phyloP scores from a whole-genome alignment of 345 rosid species.

The Balakata baccata region DNA sequence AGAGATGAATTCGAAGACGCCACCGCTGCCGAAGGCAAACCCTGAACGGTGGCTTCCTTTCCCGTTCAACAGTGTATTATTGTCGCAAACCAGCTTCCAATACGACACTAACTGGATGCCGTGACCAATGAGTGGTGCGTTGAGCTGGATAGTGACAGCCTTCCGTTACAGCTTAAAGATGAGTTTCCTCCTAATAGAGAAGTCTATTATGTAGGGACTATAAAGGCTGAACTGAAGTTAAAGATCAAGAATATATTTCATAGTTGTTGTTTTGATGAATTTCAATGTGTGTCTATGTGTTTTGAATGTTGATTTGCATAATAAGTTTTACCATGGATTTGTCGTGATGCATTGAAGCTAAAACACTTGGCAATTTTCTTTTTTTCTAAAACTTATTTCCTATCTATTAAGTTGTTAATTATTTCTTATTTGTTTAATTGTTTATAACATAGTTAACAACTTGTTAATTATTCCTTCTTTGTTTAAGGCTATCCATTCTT shows the following conservation, averaged over 20 bases:
- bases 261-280: slow-evolving; percentile 44
- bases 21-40: slow-evolving; percentile 17
- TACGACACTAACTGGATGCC: slow-evolving; percentile 36
- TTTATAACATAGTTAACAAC: too few relatives aligned
- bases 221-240: slow-evolving; percentile 48
- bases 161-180: slow-evolving; percentile 54
- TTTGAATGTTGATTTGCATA: slow-evolving; percentile 47
- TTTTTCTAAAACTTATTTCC: too few relatives aligned
- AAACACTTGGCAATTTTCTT: too few relatives aligned
- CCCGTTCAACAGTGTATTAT: slow-evolving; percentile 43
- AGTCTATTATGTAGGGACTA: slow-evolving; percentile 58
- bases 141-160: slow-evolving; percentile 57
- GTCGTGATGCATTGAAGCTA: too few relatives aligned
- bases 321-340: slow-evolving; percentile 70
- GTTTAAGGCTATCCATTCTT: too few relatives aligned
- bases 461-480: too few relatives aligned
- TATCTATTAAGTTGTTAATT: too few relatives aligned
- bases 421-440: too few relatives aligned
- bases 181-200: slow-evolving; percentile 53
- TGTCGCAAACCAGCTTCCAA: slow-evolving; percentile 67
- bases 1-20: slow-evolving; percentile 29
- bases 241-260: slow-evolving; percentile 61
- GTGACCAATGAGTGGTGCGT: slow-evolving; percentile 43
- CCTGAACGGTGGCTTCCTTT: neutral
- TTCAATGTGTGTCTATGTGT: slow-evolving; percentile 66